Evolutionary conservation across 2,329 filamentous ascomycete genomes (phyloP).

Genomic region (Elsinoe perseae): DNA sequence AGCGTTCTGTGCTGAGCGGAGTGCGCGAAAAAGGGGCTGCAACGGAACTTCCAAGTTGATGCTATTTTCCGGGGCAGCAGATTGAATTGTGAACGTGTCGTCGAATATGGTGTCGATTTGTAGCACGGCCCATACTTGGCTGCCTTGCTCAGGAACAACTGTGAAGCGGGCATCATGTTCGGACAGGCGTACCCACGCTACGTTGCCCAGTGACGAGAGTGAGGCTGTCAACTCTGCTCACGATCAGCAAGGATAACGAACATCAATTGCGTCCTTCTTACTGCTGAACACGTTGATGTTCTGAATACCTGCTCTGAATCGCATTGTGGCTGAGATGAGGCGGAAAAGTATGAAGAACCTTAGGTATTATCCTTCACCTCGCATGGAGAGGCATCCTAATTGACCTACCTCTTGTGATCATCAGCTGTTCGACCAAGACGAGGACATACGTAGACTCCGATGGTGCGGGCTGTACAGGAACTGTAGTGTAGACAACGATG

Average conservation of each 20-base stretch:
- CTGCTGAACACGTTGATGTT: constrained; percentile 48
- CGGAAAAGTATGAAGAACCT: too few relatives aligned
- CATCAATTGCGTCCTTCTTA: constrained; percentile 27
- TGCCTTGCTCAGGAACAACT: constrained; percentile 87
- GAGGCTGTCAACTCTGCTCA: constrained; percentile 53
- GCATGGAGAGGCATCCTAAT: too few relatives aligned
- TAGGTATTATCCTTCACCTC: too few relatives aligned
- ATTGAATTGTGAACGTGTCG: constrained; percentile 74
- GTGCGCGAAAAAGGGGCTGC: constrained; percentile 78
- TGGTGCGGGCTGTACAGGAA: too few relatives aligned
- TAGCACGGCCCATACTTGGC: constrained; percentile 72
- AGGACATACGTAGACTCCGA: too few relatives aligned
- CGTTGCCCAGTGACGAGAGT: constrained; percentile 62
- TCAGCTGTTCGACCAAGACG: neutral
- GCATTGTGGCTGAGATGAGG: too few relatives aligned
- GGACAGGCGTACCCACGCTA: constrained; percentile 85
- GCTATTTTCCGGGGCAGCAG: constrained; percentile 70
- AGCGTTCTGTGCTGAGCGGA: constrained; percentile 77
- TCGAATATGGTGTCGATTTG: constrained; percentile 66
- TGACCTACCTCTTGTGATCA: neutral
- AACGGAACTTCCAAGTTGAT: constrained; percentile 96
- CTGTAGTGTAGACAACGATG: too few relatives aligned
- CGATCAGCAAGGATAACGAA: constrained; percentile 6
- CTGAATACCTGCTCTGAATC: constrained; percentile 47
- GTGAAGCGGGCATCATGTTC: constrained; percentile 86